Base-by-base conservation (phyloP, 2,329 filamentous ascomycete genomes). In the Tolypocladium amazonense region DNA sequence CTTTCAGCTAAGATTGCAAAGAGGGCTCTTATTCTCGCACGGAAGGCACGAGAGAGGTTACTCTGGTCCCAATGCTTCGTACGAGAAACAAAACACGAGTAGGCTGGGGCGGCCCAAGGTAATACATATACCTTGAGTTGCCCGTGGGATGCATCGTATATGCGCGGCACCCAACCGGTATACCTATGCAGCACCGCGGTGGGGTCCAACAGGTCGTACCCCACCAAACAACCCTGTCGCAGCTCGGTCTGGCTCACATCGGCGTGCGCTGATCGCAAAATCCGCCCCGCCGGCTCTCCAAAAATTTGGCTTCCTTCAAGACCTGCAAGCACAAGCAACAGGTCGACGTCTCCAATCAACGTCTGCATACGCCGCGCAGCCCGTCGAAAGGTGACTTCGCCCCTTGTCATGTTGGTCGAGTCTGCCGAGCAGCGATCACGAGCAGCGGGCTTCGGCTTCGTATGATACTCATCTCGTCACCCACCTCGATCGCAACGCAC, bases 391-490 rank as follows among this genome's bases (percentile, higher is more conserved):
- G 50, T 35, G 30, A 33, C 6, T 23, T n/a, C 1, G 50, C 50
- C 33, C 30, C 58, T n/a, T 60, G 59, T 57, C 61, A 62, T 62
- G 61, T 58, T 59, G 54, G 30, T n/a, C 57, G 59, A 53, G 47
- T 27, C 47, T 50, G 50, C 18, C 30, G 35, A 37, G 35, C 37
- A 60, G 39, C 41, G 37, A 61, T 59, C 37, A 54, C 61, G 61
- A 56, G 50, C 52, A 55, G 45, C 56, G 59, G 35, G 56, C 47
- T 39, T 52, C 50, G 33, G 43, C 53, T 30, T 52, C 57, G 57
- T 53, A 47, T 52, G 58, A 59, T 57, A 45, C 59, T 33, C 45
- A 45, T 37, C 57, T 27, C 33, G 57, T 53, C 50, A 38, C 33
- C 39, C 35, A 45, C 20, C n/a, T 23, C 20, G 25, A 56, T 39